Evolutionary conservation across 495 filamentous ascomycete species (phyloP), one percentile per base, ranked within the genome.

Genomic region (Penicillium argentinense): DNA sequence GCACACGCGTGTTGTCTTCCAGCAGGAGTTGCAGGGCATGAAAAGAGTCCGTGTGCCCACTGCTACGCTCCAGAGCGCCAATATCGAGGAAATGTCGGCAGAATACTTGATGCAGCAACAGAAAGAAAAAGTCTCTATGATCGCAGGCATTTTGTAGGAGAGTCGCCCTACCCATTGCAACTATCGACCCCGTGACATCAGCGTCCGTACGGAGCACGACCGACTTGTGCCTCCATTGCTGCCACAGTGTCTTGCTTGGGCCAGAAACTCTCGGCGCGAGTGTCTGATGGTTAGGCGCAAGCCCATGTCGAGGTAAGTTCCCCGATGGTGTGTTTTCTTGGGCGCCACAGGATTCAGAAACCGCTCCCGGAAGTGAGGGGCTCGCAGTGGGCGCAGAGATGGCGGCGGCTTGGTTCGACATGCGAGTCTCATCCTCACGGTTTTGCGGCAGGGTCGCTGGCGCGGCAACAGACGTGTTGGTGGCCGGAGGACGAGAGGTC

Each of bases 91-190:
- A 73, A 77, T 21, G 14, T 9, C 77, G 54, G 57, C 81, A 86
- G 57, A 80, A 88, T 1, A 87, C 44, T 49, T 89, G 86, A 64
- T 91, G 87, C 4, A 89, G 57, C 9, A 71, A 71, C 39, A 90
- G 34, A 55, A 85, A 91, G 55, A 86, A 77, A 19, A 68, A 42
- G 51, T 91, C 87, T 8, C 73, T 60, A 0, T 62, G 34, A 2
- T 39, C 7, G 52, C 79, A 85, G 0, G 86, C 85, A n/a, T 82
- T 66, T 3, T 37, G 46, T 4, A 91, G 55, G 1, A 88, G 69
- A 34, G 30, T 9, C 6, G 13, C 9, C 13, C 30, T 13, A 8
- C 30, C 13, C 30, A 9, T 34, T 34, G 30, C 30, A 34, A 13
- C n/a, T n/a, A n/a, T n/a, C n/a, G n/a, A n/a, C n/a, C n/a, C n/a